Percentiles rank a stretch among this genome's conserved stretches.
Evolutionary conservation across 2,329 filamentous ascomycete genomes (phyloP).

Genomic region (Dothiorella sarmentorum): DNA sequence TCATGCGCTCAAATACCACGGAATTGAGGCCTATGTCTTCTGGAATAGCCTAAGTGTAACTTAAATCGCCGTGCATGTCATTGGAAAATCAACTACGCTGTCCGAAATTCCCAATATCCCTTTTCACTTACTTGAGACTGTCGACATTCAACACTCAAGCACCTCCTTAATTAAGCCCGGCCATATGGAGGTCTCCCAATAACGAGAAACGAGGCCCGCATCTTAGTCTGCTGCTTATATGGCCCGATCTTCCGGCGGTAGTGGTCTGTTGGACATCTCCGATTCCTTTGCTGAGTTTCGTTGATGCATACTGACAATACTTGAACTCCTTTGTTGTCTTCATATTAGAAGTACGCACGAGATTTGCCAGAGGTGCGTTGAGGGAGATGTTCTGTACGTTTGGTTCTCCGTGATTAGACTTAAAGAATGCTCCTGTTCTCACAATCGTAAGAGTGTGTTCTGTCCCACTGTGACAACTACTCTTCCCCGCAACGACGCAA

Average conservation of each 20-base stretch:
- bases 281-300: slow-evolving; percentile 25
- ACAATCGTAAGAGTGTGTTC: slow-evolving; percentile 61
- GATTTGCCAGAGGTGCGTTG: slow-evolving; percentile 56
- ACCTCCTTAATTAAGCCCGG: too few relatives aligned
- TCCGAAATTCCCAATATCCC: too few relatives aligned
- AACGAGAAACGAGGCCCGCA: slow-evolving; percentile 25
- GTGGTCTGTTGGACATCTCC: slow-evolving; percentile 21
- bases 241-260: neutral
- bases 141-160: too few relatives aligned
- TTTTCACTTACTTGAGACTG: too few relatives aligned
- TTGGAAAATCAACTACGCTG: neutral
- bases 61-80: neutral
- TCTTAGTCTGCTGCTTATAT: too few relatives aligned
- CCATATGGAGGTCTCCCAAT: slow-evolving; percentile 28
- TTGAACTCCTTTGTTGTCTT: slow-evolving; percentile 29
- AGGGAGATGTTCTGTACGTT: slow-evolving; percentile 60
- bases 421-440: slow-evolving; percentile 63
- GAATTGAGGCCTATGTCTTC: too few relatives aligned
- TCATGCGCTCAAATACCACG: neutral
- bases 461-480: slow-evolving; percentile 51
- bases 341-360: neutral
- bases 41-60: neutral
- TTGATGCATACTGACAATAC: slow-evolving; percentile 30
- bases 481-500: slow-evolving; percentile 56
- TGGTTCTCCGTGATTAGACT: slow-evolving; percentile 49